Evolutionary conservation across 306 rosid species (phyloP).

Genomic region (Biancaea sappan): DNA sequence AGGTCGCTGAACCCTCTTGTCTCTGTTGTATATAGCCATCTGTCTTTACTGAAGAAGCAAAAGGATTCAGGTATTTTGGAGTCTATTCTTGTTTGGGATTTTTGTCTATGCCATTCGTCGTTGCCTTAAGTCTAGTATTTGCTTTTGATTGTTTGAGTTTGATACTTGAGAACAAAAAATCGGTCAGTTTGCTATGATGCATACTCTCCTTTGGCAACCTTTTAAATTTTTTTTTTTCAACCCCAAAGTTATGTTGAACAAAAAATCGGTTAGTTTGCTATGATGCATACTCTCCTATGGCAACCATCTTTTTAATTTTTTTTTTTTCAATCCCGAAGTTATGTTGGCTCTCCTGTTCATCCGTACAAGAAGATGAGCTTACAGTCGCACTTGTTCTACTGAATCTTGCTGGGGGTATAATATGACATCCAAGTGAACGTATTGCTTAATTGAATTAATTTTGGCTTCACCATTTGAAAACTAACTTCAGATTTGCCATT

Average conservation of each 20-base stretch:
- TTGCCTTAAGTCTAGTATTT: conserved; percentile 8
- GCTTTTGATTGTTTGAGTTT: conserved; percentile 2
- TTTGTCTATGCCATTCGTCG: neutral
- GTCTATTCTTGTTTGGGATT: neutral
- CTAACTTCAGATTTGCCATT: conserved; percentile 5
- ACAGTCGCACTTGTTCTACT: neutral
- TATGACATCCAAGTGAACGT: neutral
- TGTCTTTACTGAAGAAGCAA: neutral
- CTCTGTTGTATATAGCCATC: neutral
- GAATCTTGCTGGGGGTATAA: conserved; percentile 1
- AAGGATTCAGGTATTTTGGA: conserved; percentile 22
- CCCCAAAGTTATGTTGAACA: no score
- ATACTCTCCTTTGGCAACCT: neutral
- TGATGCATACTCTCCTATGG: no score
- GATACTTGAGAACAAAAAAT: neutral
- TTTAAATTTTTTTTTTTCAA: no score
- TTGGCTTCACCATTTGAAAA: neutral
- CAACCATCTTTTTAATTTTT: no score
- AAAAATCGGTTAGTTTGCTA: no score
- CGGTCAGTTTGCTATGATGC: conserved; percentile 12
- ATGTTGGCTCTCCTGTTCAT: neutral
- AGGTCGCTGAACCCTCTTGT: neutral
- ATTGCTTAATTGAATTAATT: neutral
- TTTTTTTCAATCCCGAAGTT: no score
- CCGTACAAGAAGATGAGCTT: neutral